Base-by-base conservation (phyloP, 2,329 filamentous ascomycete species). In the Ascochyta rabiei region DNA sequence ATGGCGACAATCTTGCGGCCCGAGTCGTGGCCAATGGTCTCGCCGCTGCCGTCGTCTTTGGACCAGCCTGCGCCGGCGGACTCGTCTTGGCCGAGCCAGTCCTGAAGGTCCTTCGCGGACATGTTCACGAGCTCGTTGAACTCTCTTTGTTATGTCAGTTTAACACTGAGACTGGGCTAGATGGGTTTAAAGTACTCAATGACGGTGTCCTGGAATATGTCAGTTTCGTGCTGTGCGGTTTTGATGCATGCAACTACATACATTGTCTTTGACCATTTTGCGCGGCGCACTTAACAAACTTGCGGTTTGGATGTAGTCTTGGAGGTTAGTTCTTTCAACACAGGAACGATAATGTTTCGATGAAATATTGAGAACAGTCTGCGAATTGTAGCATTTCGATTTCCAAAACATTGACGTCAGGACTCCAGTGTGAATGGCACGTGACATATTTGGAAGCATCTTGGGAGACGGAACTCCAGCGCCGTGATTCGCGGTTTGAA, bases 41-140 rank as follows among this genome's bases (percentile, higher is more conserved):
- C 86, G 8, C 83, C 84, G 3, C 79, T 80, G 10, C 78, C 65
- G 48, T 68, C 60, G 48, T 84, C 81, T 61, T 87, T 87, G 33
- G 62, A 62, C 85, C 84, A 88, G 2, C 86, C 86, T 1, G 85
- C 80, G 16, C 77, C 79, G 42, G 79, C 77, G 9, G 84, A 88
- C 28, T 84, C 79, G n/a, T 82, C 79, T 6, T 80, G 78, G 57
- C 83, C 79, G 21, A 89, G 80, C 86, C 86, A 89, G 21, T 80
- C 76, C 62, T 85, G 79, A 15, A 89, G 79, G 59, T 88, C 85
- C 1, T 78, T 70, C 1, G 84, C 77, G 10, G 79, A 81, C 86
- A 89, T 88, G 71, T 89, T 89, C 70, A 89, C 84, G 41, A 87
- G 73, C 34, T 84, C 79, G 57, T 88, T 87, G 78, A 88, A 89